A percentile compares a stretch with the other conserved stretches of the same genome.
Conservation (phyloP, 345 rosid species). For the Mercurialis annua region DNA sequence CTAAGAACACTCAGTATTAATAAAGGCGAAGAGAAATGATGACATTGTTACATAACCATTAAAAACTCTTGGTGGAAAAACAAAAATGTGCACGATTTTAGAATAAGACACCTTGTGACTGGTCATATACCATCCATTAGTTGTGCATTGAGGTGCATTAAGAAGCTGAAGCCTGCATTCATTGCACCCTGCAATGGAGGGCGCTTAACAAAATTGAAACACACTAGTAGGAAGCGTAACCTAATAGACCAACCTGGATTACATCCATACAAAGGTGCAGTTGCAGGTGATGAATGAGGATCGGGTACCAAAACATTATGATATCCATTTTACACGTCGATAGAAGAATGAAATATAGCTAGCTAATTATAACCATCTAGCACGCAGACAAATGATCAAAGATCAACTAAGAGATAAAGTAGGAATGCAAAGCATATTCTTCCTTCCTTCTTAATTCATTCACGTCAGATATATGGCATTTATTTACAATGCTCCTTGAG, state of each 20-base stretch:
- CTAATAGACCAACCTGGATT: neutral
- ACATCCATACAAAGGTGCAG: neutral
- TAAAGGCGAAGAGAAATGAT: too few species aligned
- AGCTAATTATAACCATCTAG: neutral
- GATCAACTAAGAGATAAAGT: neutral
- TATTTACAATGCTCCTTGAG: neutral
- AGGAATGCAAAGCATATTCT: neutral
- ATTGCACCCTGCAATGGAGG: too few species aligned
- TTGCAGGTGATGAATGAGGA: neutral
- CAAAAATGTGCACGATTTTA: too few species aligned
- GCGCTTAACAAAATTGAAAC: too few species aligned
- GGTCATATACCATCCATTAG: too few species aligned
- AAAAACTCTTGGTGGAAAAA: too few species aligned
- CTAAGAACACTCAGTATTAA: too few species aligned
- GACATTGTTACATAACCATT: too few species aligned
- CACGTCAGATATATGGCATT: neutral
- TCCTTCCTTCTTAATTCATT: neutral
- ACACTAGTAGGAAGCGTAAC: neutral
- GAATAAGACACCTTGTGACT: too few species aligned
- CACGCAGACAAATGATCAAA: neutral
- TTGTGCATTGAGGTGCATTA: too few species aligned
- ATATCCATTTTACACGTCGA: neutral
- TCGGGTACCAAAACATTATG: neutral
- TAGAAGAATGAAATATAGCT: neutral
- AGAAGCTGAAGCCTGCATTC: too few species aligned